phyloP scores from a whole-genome alignment of 352 stramenopile species.

The Phytophthora sojae region DNA sequence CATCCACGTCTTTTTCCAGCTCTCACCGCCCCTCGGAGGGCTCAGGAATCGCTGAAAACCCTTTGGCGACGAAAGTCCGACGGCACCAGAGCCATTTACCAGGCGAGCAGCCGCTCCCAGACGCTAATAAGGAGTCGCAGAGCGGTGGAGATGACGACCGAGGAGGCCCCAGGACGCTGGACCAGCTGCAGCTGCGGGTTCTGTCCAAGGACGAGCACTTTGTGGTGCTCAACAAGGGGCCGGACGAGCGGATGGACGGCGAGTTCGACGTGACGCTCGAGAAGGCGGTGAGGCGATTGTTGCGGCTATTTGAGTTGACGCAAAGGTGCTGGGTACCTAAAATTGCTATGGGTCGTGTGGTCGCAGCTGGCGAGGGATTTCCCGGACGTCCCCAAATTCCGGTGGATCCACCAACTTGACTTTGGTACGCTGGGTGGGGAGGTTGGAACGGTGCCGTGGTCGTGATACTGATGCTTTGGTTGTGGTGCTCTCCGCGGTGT shows the following conservation, averaged over 20 bases:
- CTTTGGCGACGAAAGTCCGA: constrained; percentile 34
- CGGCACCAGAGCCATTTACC: constrained; percentile 64
- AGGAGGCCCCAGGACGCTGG: constrained; percentile 63
- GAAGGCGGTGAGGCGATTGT: constrained; percentile 67
- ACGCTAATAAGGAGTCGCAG: background rate
- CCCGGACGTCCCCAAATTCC: constrained; percentile 81
- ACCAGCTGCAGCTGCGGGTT: constrained; percentile 64
- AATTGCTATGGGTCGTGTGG: background rate
- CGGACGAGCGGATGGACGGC: constrained; percentile 87
- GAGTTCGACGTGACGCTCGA: constrained; percentile 91
- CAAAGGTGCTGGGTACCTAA: background rate
- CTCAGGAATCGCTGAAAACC: constrained; percentile 14
- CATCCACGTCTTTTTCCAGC: constrained; percentile 9
- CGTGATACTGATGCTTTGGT: constrained; percentile 10
- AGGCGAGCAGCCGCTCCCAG: constrained; percentile 17
- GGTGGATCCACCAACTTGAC: constrained; percentile 92
- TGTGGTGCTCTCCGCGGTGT: no score
- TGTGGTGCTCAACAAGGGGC: constrained; percentile 83
- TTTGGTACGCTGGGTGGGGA: constrained; percentile 58
- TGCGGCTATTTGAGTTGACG: background rate
- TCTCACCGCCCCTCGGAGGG: background rate
- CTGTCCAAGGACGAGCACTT: constrained; percentile 59
- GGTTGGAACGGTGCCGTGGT: background rate
- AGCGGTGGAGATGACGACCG: constrained; percentile 32
- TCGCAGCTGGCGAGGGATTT: constrained; percentile 71